phyloP scores from a whole-genome alignment of 805 yeast genomes.

The Pichia kluyveri region DNA sequence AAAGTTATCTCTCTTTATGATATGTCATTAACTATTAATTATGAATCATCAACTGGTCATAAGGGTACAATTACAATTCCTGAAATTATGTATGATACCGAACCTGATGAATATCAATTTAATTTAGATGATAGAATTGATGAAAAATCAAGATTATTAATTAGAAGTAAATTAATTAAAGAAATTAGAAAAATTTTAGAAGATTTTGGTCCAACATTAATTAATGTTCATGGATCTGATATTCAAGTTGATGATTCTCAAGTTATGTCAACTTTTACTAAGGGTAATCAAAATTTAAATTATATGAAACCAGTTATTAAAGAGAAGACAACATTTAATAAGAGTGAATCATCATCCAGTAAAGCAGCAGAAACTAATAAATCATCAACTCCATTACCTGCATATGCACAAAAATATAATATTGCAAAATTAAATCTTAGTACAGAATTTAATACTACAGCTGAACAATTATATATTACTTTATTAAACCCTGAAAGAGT shows the following conservation, averaged over 20 bases:
- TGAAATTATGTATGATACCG: constrained; percentile 90
- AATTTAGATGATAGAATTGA: constrained; percentile 55
- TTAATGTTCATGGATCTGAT: constrained; percentile 68
- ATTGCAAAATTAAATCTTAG: constrained; percentile 72
- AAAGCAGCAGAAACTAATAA: constrained; percentile 2
- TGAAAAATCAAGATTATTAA: constrained; percentile 38
- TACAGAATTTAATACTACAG: constrained; percentile 77
- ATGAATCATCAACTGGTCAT: constrained; percentile 7
- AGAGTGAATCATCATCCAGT: constrained; percentile 2
- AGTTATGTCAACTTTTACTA: constrained; percentile 48
- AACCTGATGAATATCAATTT: constrained; percentile 77
- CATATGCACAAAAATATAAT: constrained; percentile 56
- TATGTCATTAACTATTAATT: constrained; percentile 49
- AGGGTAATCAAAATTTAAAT: constrained; percentile 34
- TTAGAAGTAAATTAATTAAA: constrained; percentile 54
- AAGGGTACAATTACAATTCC: constrained; percentile 77
- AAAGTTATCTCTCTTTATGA: constrained; percentile 90
- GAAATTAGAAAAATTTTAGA: constrained; percentile 50
- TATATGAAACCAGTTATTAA: constrained; percentile 19
- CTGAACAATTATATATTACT: constrained; percentile 75
- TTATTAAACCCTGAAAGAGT: constrained; percentile 69
- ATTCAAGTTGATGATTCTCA: constrained; percentile 74
- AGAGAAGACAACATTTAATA: constrained; percentile 23
- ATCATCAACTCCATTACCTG: constrained; percentile 5
- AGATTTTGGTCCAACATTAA: constrained; percentile 70